Percentiles rank a stretch among this genome's conserved stretches.
Evolutionary conservation across 352 stramenopile species (phyloP).

Genomic region (Phytophthora vignae): DNA sequence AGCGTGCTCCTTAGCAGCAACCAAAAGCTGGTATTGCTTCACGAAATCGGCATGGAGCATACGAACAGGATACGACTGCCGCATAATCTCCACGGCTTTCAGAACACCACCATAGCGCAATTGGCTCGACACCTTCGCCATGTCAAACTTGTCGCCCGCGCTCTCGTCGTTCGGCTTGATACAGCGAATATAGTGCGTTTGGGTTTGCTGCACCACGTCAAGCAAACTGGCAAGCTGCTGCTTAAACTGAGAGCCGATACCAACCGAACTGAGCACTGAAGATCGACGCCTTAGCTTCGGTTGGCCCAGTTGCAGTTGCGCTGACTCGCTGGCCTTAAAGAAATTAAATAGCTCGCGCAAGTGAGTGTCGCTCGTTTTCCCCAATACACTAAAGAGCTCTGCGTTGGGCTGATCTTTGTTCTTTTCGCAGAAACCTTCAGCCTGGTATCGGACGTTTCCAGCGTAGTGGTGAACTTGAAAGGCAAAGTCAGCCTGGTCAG

Average conservation of each 20-base stretch:
- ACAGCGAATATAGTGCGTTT: slow-evolving; percentile 98
- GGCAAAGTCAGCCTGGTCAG: slow-evolving; percentile 69
- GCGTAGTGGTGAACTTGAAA: slow-evolving; percentile 90
- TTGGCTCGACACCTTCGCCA: slow-evolving; percentile 76
- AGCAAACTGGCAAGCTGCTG: slow-evolving; percentile 94
- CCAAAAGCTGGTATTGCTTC: slow-evolving; percentile 54
- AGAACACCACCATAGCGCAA: slow-evolving; percentile 86
- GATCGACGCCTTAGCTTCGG: slow-evolving; percentile 67
- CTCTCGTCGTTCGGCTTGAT: slow-evolving; percentile 98
- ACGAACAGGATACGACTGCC: slow-evolving; percentile 84
- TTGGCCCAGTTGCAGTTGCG: slow-evolving; percentile 37
- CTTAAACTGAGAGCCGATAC: slow-evolving; percentile 94
- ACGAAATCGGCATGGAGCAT: slow-evolving; percentile 79
- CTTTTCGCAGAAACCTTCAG: slow-evolving; percentile 87
- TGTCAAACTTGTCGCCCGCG: slow-evolving; percentile 89
- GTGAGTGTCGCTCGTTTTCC: slow-evolving; percentile 62
- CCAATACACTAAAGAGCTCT: slow-evolving; percentile 74
- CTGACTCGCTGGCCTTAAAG: slow-evolving; percentile 69
- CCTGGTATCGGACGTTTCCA: slow-evolving; percentile 75
- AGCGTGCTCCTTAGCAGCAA: slow-evolving; percentile 1
- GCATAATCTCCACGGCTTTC: slow-evolving; percentile 87
- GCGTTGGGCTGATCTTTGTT: slow-evolving; percentile 90
- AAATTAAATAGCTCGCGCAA: slow-evolving; percentile 72
- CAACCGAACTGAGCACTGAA: slow-evolving; percentile 74
- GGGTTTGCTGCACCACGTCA: slow-evolving; percentile 93